phyloP scores from a whole-genome alignment of 495 filamentous ascomycete species.

The Xylaria venustula region DNA sequence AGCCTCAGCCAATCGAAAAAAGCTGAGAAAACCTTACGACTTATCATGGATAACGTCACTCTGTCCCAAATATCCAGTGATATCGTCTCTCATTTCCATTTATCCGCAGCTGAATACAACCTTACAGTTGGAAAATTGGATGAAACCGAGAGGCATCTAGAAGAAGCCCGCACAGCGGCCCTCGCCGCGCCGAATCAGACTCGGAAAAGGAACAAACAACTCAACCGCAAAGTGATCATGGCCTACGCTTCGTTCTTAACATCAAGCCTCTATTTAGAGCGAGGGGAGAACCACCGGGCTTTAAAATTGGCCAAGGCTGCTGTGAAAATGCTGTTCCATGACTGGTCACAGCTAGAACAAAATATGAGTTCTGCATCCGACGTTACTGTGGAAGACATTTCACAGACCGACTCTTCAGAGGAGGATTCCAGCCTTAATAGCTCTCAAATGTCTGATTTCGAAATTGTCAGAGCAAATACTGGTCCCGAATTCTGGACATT shows the following conservation, averaged over 20 bases:
- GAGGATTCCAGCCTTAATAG: constrained; percentile 21
- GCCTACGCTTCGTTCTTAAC: constrained; percentile 56
- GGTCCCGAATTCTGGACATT: constrained; percentile 81
- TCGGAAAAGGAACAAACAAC: constrained; percentile 18
- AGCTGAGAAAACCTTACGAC: constrained; percentile 62
- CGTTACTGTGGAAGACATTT: constrained; percentile 31
- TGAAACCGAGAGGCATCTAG: constrained; percentile 48
- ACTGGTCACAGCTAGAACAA: constrained; percentile 67
- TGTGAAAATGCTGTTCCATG: constrained; percentile 63
- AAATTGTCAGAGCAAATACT: constrained; percentile 23
- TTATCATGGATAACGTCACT: constrained; percentile 47
- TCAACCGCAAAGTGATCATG: constrained; percentile 40
- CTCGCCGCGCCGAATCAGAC: constrained; percentile 11
- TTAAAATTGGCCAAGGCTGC: constrained; percentile 65
- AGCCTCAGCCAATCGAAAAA: constrained; percentile 74
- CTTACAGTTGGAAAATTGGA: constrained; percentile 64
- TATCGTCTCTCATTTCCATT: constrained; percentile 54
- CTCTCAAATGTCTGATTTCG: constrained; percentile 24
- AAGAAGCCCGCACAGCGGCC: constrained; percentile 34
- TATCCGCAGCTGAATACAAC: constrained; percentile 74
- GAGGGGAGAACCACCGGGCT: constrained; percentile 62
- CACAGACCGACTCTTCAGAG: constrained; percentile 34
- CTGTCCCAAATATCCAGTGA: constrained; percentile 24
- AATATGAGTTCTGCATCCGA: constrained; percentile 29
- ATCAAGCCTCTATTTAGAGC: constrained; percentile 62